Evolutionary conservation across 345 rosid genomes (phyloP).

Genomic region (Dipteronia sinensis): DNA sequence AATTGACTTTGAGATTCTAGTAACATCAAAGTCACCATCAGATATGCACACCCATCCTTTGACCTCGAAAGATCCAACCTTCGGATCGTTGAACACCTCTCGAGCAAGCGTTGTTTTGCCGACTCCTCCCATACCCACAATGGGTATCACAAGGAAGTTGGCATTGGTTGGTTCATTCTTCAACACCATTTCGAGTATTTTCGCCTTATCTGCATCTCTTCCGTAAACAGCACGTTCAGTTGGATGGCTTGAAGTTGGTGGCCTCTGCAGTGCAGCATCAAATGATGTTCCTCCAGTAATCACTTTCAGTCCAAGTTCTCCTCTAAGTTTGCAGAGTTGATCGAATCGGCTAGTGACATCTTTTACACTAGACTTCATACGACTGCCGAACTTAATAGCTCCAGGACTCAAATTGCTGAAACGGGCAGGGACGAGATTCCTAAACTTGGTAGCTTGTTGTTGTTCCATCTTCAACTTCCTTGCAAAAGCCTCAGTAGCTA

Average conservation of each 20-base stretch:
- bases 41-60: constrained; percentile 11
- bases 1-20: background rate
- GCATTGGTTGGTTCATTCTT: too few species aligned
- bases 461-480: background rate
- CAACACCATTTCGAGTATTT: background rate
- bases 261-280: too few species aligned
- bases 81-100: background rate
- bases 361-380: background rate
- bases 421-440: background rate
- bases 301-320: background rate
- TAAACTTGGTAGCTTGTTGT: too few species aligned
- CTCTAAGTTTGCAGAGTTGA: background rate
- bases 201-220: background rate
- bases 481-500: background rate
- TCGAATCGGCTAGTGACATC: background rate
- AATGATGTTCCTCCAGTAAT: too few species aligned
- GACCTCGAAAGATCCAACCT: background rate
- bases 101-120: constrained; percentile 15
- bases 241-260: background rate
- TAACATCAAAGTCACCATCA: background rate
- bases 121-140: background rate
- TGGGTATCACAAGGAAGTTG: background rate
- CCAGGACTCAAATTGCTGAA: background rate
- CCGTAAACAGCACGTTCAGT: background rate
- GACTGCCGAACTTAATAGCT: background rate